Percentiles rank a stretch among this genome's conserved stretches.
Evolutionary conservation across 208 protist species (phyloP).

Genomic region (Trypanosoma avium): DNA sequence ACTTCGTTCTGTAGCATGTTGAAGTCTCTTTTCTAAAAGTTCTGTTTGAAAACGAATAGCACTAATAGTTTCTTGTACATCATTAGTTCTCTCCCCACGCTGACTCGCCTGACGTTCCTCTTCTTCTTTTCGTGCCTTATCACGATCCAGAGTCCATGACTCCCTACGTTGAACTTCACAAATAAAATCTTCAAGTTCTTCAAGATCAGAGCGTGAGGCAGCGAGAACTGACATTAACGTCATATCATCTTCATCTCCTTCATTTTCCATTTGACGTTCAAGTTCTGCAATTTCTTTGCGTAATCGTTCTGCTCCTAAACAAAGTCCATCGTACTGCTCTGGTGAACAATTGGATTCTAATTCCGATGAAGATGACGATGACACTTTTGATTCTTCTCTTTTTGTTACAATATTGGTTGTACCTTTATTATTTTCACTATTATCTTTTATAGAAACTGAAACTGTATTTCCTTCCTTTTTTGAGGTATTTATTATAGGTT

Average conservation of each 20-base stretch:
- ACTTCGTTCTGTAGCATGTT: conserved; percentile 61
- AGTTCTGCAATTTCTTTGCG: conserved; percentile 77
- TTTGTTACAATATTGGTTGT: not conserved
- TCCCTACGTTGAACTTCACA: conserved; percentile 64
- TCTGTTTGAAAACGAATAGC: conserved; percentile 74
- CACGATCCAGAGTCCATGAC: conserved; percentile 63
- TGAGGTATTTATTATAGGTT: not conserved
- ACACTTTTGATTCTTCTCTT: not conserved
- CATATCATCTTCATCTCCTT: conserved; percentile 86
- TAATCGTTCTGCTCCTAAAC: conserved; percentile 76
- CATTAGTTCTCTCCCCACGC: conserved; percentile 31
- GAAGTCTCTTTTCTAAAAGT: conserved; percentile 83
- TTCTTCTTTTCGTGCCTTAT: conserved; percentile 55
- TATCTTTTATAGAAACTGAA: too few relatives aligned
- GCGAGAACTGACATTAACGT: conserved; percentile 94
- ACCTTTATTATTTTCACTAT: not conserved
- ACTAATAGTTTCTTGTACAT: conserved; percentile 68
- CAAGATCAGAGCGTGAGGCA: conserved; percentile 76
- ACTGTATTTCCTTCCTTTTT: not conserved
- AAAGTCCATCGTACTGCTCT: conserved; percentile 90
- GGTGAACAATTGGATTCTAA: conserved; percentile 55
- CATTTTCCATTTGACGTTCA: conserved; percentile 85
- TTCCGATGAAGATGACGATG: not conserved
- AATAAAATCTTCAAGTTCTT: conserved; percentile 90
- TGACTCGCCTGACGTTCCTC: conserved; percentile 28